A percentile compares a stretch with the other conserved stretches of the same genome.
Conservation (phyloP, 805 yeast species). For the Wickerhamomyces mucosus region DNA sequence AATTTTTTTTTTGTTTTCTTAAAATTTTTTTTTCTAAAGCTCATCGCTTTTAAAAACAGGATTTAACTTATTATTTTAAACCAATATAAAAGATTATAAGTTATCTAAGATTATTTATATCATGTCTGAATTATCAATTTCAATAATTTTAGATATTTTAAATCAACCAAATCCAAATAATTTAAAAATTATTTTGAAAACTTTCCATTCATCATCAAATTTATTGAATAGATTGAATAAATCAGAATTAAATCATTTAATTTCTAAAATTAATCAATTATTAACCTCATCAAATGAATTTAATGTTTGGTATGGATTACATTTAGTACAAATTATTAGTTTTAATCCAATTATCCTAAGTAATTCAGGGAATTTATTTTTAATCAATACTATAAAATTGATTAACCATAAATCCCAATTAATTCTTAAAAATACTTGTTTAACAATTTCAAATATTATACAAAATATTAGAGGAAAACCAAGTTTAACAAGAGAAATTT, state of each 20-base stretch:
- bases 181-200: conserved; percentile 15
- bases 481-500: conserved; percentile 69
- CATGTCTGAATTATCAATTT: conserved; percentile 19
- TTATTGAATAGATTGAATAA: conserved; percentile 35
- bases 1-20: too few species aligned
- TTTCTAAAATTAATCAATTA: conserved; percentile 24
- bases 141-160: conserved; percentile 12
- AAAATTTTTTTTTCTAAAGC: too few species aligned
- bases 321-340: conserved; percentile 19
- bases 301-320: conserved; percentile 27
- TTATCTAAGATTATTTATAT: too few species aligned
- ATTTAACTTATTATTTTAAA: too few species aligned
- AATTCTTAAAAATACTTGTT: conserved; percentile 23
- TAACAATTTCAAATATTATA: conserved; percentile 22
- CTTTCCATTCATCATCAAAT: conserved; percentile 14
- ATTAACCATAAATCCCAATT: conserved; percentile 22
- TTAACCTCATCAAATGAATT: conserved; percentile 25
- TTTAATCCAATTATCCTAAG: conserved; percentile 21
- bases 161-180: conserved; percentile 13
- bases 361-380: conserved; percentile 29
- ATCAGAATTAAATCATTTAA: conserved; percentile 40
- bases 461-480: conserved; percentile 65
- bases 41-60: too few species aligned
- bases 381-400: conserved; percentile 25
- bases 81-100: too few species aligned